phyloP scores from a whole-genome alignment of 73 alveolate genomes.

The Paramecium sonneborni region DNA sequence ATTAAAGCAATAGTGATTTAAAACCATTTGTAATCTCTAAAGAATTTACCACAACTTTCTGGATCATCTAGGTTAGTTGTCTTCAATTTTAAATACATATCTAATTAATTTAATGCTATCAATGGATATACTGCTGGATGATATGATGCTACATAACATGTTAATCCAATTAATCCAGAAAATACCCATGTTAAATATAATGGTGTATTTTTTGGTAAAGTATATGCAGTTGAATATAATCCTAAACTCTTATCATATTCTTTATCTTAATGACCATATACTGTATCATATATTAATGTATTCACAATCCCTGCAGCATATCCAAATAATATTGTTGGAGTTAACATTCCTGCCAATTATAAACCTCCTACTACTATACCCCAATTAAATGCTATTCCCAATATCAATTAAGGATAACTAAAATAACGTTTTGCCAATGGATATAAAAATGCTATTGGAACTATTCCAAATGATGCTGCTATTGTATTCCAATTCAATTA shows the following conservation, averaged over 20 bases:
- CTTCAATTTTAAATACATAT: not conserved
- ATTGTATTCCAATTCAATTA: constrained; percentile 56
- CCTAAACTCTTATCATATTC: constrained; percentile 79
- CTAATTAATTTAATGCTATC: not conserved
- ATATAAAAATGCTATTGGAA: constrained; percentile 82
- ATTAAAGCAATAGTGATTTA: not conserved
- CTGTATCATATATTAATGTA: constrained; percentile 88
- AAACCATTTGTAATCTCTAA: constrained; percentile 29
- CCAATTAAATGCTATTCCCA: constrained; percentile 84
- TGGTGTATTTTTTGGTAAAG: constrained; percentile 37
- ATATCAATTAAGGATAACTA: constrained; percentile 77
- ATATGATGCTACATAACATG: not conserved
- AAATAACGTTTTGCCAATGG: constrained; percentile 87
- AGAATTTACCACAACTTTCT: constrained; percentile 4
- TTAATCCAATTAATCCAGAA: constrained; percentile 14
- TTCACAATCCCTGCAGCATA: constrained; percentile 71
- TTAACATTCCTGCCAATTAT: constrained; percentile 71
- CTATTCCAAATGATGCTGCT: constrained; percentile 68
- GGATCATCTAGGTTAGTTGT: constrained; percentile 10
- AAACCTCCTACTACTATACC: constrained; percentile 86
- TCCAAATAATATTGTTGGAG: constrained; percentile 56
- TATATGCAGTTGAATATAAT: constrained; percentile 78
- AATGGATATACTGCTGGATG: not conserved
- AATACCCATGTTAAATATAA: not conserved
- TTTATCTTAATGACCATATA: constrained; percentile 87